Conservation (phyloP, 2,329 filamentous ascomycete genomes). For the Dactylellina sp. region DNA sequence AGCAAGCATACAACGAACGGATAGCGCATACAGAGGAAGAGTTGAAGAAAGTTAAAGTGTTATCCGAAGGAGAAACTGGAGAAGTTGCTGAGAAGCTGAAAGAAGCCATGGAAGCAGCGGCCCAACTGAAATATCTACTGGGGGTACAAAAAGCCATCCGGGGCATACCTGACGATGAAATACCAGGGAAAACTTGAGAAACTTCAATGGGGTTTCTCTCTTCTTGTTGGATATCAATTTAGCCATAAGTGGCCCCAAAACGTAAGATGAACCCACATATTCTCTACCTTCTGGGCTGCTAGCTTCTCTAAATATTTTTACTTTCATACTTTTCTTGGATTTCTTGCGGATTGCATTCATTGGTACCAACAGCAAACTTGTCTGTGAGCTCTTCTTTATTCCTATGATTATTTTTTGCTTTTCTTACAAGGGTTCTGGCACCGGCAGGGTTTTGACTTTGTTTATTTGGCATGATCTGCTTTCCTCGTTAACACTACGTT, state of each 20-base stretch:
- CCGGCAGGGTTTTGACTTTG: background rate
- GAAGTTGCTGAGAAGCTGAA: slow-evolving; percentile 49
- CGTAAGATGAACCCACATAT: no score
- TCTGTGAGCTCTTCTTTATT: slow-evolving; percentile 8
- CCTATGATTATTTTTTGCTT: slow-evolving; percentile 7
- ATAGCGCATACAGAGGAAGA: slow-evolving; percentile 59
- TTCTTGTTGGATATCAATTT: no score
- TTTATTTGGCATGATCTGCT: background rate
- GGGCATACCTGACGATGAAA: slow-evolving; percentile 34
- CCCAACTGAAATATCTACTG: slow-evolving; percentile 37
- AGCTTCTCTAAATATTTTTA: background rate
- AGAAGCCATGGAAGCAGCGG: slow-evolving; percentile 50
- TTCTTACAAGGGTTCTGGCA: background rate
- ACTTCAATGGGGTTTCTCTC: background rate
- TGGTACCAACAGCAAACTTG: background rate
- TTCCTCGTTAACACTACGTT: no score
- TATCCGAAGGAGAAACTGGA: slow-evolving; percentile 43
- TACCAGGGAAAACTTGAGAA: slow-evolving; percentile 29
- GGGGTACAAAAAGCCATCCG: slow-evolving; percentile 47
- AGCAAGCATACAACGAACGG: slow-evolving; percentile 59
- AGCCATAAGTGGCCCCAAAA: background rate
- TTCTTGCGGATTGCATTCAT: slow-evolving; percentile 9
- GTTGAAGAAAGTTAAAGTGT: slow-evolving; percentile 58
- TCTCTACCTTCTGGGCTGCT: background rate
- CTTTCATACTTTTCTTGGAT: slow-evolving; percentile 1